Evolutionary conservation across 2,329 filamentous ascomycete species (phyloP), one percentile per base, ranked within the genome.

Genomic region (Golovinomyces cichoracearum): DNA sequence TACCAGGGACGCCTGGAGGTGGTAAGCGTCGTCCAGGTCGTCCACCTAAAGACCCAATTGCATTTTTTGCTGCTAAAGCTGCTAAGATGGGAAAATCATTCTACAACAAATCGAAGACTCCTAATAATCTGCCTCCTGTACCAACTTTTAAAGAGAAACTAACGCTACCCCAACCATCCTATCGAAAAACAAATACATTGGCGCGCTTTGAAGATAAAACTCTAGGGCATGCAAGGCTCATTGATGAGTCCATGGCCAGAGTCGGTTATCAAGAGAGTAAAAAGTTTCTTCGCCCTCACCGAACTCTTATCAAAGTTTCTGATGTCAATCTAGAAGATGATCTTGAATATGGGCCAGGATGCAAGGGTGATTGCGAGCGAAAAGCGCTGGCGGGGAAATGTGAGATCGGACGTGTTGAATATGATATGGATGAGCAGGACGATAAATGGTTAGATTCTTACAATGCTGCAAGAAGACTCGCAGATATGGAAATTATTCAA

Each of bases 391-490:
- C 67, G 35, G 65, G 67, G 4, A 64, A 64, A 31, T 66, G 65
- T 48, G 67, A 67, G 17, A 72, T 92, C 35, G 83, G 84, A 12
- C 78, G 83, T 50, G 90, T 98, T 19, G 90, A 98, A 61, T 98
- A 98, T 62, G 90, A 98, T 62, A 98, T 98, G 90, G 90, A 98
- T 60, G 90, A 98, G 64, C 90, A 98, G 60, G 90, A 98, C 62
- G 85, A 93, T 55, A 84, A 86, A 66, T 98, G 90, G 90, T 68
- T 98, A 23, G 81, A 90, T 56, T 74, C 76, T 35, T 76, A 88
- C 60, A 98, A 98, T 57, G 65, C 68, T 12, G 76, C 81, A 57
- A 76, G 90, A 50, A 82, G 78, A 60, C 71, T 73, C 22, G 74
- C 80, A 55, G 76, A 79, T 42, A 74, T 83, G 21, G 83, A 92